Evolutionary conservation across 2,329 filamentous ascomycete species (phyloP), one percentile per base, ranked within the genome.

Genomic region (Alternaria incomplexa): DNA sequence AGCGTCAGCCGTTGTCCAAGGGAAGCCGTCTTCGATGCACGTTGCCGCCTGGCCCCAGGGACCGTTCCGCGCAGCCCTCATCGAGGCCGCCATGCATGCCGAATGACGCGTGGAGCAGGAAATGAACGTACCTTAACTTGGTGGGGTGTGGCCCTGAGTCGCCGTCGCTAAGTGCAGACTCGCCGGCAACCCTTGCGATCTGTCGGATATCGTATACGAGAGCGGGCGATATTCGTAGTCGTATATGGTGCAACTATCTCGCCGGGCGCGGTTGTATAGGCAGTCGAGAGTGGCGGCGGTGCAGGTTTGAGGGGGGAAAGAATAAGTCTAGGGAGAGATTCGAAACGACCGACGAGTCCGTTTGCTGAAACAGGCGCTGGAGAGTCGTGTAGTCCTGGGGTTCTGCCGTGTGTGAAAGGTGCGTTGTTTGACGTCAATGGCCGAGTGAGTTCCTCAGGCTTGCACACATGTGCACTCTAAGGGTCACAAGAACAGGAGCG

Each of bases 1-100:
- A 58, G 58, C 64, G 73, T 77, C 68, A 78, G 75, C 70, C 70
- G 62, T 70, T 69, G 67, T 75, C 69, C 61, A 70, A 58, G 56
- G 66, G 53, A 25, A 58, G 61, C 61, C 61, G 57, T 47, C 55
- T 65, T 56, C 45, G 52, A 58, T 61, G 67, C 58, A 65, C 64
- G 57, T 56, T 56, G 43, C 59, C 61, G 63, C 64, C 57, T 63
- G 48, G 66, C 67, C 36, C 28, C 67, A 61, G 53, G 47, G 58
- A 59, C 50, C 50, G 61, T 63, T 59, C 47, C 52, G 54, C 58
- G 64, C 59, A 60, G 62, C 59, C 59, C 52, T 65, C 67, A 68
- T 73, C 62, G 47, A 71, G 60, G 61, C 61, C 54, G 62, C 68
- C 63, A 62, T 68, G 64, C 47, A 66, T 63, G 62, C 66, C 69